Evolutionary conservation across 1,284 basidiomycete species (phyloP), one percentile per base, ranked within the genome.

Genomic region (Irpex rosettiformis): DNA sequence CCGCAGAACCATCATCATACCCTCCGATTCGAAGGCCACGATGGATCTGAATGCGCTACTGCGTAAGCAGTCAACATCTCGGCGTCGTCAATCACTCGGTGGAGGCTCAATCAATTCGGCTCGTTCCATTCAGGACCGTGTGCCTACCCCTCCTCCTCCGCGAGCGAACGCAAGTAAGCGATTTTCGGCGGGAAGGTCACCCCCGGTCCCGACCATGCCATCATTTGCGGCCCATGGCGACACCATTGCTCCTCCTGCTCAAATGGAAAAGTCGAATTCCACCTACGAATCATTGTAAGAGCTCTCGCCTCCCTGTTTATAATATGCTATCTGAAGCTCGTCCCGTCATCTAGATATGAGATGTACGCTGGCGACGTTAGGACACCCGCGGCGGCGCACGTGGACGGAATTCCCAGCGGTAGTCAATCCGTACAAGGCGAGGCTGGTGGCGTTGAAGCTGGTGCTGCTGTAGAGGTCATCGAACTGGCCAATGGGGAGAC

Each of bases 401-500:
- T 61, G 18, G 69, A 71, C 24, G 60, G 62, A 49, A 65, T 61
- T 49, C 52, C 62, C 56, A 45, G 57, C 57, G 56, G 60, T 64
- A 28, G 24, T 27, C 48, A 25, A 27, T 58, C 68, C 56, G 62
- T 66, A 53, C 65, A 65, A 48, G 55, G 58, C 13, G 69, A 66
- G 22, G 52, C 73, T 53, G 62, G 69, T 54, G 61, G 77, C 51
- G n/a, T n/a, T n/a, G 84, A 84, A 61, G 70, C 82, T 55, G 82
- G 79, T 3, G 81, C 86, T 58, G 90, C 85, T 3, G 75, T 93
- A 27, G 89, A 93, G 72, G 79, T 93, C 33, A 79, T 93, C 53
- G 88, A 93, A 67, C 75, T 91, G 66, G 88, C 88, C 11, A 91
- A 91, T 68, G 90, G 90, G 24, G 86, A 93, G 70, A 89, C 88